Evolutionary conservation across 345 rosid species (phyloP).

Genomic region (Toxicodendron radicans): DNA sequence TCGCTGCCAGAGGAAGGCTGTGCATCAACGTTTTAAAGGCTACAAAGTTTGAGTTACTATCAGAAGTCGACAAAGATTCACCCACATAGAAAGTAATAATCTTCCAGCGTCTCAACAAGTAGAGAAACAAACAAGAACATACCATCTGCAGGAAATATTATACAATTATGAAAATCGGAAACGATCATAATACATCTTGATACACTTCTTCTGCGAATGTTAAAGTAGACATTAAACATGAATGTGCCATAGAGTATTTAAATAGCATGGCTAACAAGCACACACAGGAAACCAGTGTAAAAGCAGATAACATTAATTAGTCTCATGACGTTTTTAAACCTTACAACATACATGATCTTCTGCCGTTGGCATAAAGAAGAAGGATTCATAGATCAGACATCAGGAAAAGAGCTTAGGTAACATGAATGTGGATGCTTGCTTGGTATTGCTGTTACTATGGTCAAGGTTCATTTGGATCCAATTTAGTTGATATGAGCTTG

Average conservation of each 20-base stretch:
- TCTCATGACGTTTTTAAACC: background rate
- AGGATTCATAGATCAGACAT: background rate
- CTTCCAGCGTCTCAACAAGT: conserved; percentile 62
- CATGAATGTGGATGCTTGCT: background rate
- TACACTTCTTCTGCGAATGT: background rate
- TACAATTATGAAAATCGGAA: background rate
- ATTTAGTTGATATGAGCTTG: background rate
- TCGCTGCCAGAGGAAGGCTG: conserved; percentile 70
- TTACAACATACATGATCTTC: background rate
- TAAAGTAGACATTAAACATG: background rate
- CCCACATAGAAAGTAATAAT: conserved; percentile 58
- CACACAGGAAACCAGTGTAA: background rate
- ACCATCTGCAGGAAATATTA: conserved; percentile 53
- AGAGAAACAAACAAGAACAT: conserved; percentile 75
- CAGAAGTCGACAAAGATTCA: conserved; percentile 55
- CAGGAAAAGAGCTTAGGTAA: background rate
- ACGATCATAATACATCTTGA: conserved; percentile 4
- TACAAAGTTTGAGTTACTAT: conserved; percentile 49
- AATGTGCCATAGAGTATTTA: background rate
- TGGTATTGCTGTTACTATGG: background rate
- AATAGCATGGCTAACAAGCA: background rate
- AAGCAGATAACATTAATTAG: background rate
- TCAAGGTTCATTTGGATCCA: background rate
- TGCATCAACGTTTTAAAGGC: conserved; percentile 65
- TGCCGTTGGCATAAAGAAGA: background rate